A percentile compares a stretch with the other conserved stretches of the same genome.
These are phyloP conservation scores for Glycyrrhiza uralensis DNA, from an alignment of 306 rosid species.

Conservation along the genomic window DNA sequence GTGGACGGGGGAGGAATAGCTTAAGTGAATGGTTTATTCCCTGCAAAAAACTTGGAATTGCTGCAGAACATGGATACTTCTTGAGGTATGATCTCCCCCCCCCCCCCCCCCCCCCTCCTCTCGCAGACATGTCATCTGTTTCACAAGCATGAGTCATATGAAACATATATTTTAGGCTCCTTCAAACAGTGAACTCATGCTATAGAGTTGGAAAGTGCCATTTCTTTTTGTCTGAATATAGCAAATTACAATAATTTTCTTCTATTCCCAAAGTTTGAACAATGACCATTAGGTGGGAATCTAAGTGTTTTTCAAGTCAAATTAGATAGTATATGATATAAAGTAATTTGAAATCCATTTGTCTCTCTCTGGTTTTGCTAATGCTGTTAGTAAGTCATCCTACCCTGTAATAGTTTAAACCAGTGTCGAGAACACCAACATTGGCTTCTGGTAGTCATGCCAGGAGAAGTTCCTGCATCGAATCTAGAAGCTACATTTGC, in stretches of 20 bases:
- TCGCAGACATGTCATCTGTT: background rate
- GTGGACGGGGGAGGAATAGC: slow-evolving; percentile 72
- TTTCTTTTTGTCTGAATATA: background rate
- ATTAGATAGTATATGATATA: background rate
- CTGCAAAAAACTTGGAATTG: slow-evolving; percentile 68
- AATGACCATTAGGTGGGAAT: background rate
- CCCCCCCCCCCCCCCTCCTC: slow-evolving; percentile 1
- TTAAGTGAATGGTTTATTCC: slow-evolving; percentile 68
- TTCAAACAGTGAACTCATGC: background rate
- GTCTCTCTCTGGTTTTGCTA: slow-evolving; percentile 2
- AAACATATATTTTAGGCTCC: slow-evolving; percentile 1
- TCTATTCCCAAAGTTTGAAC: background rate
- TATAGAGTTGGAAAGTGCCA: background rate
- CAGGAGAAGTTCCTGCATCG: slow-evolving; percentile 2
- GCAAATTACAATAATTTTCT: background rate
- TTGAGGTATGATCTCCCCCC: slow-evolving; percentile 47
- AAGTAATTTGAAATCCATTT: background rate
- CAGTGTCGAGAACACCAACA: background rate
- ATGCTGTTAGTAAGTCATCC: background rate
- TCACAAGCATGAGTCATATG: background rate
- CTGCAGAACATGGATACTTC: slow-evolving; percentile 81
- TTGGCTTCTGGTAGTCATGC: background rate
- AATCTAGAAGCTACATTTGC: slow-evolving; percentile 18
- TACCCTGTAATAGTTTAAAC: background rate
- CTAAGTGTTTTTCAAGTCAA: slow-evolving; percentile 1